Conservation (phyloP, 768 basidiomycete genomes). For the Pulveroboletus frians region DNA sequence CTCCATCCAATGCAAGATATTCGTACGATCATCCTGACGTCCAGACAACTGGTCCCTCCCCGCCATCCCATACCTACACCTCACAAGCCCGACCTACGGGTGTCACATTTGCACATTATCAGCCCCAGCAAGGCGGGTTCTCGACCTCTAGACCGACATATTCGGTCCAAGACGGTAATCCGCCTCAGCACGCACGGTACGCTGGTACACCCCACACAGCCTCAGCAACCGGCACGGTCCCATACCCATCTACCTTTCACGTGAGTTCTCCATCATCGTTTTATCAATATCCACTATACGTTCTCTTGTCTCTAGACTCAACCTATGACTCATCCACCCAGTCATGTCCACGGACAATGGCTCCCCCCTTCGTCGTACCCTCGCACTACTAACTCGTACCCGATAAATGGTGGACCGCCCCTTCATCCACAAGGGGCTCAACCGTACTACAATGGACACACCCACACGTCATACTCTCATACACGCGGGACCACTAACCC, state of each 20-base stretch:
- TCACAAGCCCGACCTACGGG: slow-evolving; percentile 20
- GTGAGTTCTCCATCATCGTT: slow-evolving; percentile 9
- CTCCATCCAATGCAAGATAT: slow-evolving; percentile 19
- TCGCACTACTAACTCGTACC: slow-evolving; percentile 17
- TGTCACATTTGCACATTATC: slow-evolving; percentile 36
- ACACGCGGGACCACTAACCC: slow-evolving; percentile 20
- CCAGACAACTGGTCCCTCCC: slow-evolving; percentile 12
- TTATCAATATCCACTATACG: background rate
- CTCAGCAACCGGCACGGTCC: slow-evolving; percentile 10
- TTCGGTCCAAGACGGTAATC: slow-evolving; percentile 16
- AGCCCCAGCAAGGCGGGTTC: slow-evolving; percentile 34
- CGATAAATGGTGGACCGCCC: slow-evolving; percentile 15
- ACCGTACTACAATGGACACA: slow-evolving; percentile 25
- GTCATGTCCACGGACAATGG: slow-evolving; percentile 24
- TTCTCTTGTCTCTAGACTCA: slow-evolving; percentile 6
- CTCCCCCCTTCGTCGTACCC: slow-evolving; percentile 22
- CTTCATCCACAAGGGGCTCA: slow-evolving; percentile 19
- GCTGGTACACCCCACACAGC: slow-evolving; percentile 13
- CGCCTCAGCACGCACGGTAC: slow-evolving; percentile 17
- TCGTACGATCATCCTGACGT: slow-evolving; percentile 20
- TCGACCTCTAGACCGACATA: slow-evolving; percentile 31
- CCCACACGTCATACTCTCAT: slow-evolving; percentile 26
- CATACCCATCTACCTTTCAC: slow-evolving; percentile 25
- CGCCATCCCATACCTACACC: slow-evolving; percentile 13
- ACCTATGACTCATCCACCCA: slow-evolving; percentile 10